A percentile compares a stretch with the other conserved stretches of the same genome.
Evolutionary conservation across 208 protist genomes (phyloP).

Genomic region (Leishmania braziliensis): DNA sequence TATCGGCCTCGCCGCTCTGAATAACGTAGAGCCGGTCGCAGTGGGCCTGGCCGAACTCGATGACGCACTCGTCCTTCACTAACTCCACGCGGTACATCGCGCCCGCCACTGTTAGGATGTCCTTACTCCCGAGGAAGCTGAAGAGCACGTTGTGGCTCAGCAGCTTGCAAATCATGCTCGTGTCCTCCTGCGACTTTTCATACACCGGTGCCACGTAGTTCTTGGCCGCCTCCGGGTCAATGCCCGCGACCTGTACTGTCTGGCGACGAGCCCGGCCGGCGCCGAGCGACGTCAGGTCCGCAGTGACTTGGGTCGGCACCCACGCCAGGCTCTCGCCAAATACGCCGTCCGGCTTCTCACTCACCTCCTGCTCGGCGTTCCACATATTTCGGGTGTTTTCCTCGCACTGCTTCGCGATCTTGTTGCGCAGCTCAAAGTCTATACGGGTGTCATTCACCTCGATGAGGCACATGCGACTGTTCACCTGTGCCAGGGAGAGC

Average conservation of each 20-base stretch:
- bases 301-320: slow-evolving; percentile 57
- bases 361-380: slow-evolving; percentile 45
- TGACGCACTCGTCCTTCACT: slow-evolving; percentile 76
- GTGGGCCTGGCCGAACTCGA: slow-evolving; percentile 67
- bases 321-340: slow-evolving; percentile 78
- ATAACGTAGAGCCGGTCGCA: slow-evolving; percentile 92
- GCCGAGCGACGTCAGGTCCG: slow-evolving; percentile 78
- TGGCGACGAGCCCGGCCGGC: slow-evolving; percentile 70
- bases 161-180: slow-evolving; percentile 72
- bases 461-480: slow-evolving; percentile 79
- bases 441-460: slow-evolving; percentile 82
- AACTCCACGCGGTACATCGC: slow-evolving; percentile 85
- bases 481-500: slow-evolving; percentile 79
- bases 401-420: slow-evolving; percentile 83
- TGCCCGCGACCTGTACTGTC: slow-evolving; percentile 79
- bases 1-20: slow-evolving; percentile 76
- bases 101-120: slow-evolving; percentile 67
- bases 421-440: slow-evolving; percentile 83
- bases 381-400: slow-evolving; percentile 83
- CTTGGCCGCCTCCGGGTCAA: slow-evolving; percentile 85
- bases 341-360: slow-evolving; percentile 19
- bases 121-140: slow-evolving; percentile 72
- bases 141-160: slow-evolving; percentile 89
- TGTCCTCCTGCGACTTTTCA: slow-evolving; percentile 81
- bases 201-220: slow-evolving; percentile 75